Conservation (phyloP, 257 asterid species). For the Fraxinus cuspidata region DNA sequence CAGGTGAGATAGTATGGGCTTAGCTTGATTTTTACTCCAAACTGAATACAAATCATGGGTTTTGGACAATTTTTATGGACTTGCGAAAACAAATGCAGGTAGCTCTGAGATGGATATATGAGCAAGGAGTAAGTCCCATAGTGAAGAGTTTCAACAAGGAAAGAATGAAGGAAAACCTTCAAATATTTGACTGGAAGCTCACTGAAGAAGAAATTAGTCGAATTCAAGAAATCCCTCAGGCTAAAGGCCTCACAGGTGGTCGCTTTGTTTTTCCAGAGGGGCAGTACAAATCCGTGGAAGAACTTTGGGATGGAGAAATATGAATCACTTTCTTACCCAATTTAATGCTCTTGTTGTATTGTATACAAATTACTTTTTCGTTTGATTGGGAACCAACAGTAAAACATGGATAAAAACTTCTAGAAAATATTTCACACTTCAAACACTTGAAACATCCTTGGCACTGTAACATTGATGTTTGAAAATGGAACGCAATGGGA, state of each 20-base stretch:
- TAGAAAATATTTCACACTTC: too few species aligned
- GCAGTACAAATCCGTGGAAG: constrained; percentile 40
- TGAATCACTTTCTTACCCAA: constrained; percentile 5
- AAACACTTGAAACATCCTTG: too few species aligned
- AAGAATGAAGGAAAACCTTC: constrained; percentile 40
- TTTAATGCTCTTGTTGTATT: background rate
- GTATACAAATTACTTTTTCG: background rate
- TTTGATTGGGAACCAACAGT: background rate
- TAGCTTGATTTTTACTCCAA: too few species aligned
- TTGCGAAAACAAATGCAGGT: too few species aligned
- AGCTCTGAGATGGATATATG: constrained; percentile 38
- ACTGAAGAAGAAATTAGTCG: constrained; percentile 35
- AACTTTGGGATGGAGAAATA: constrained; percentile 61
- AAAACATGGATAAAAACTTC: too few species aligned
- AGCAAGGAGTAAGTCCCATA: constrained; percentile 31
- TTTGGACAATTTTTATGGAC: background rate
- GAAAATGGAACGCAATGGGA: too few species aligned
- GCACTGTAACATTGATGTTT: too few species aligned
- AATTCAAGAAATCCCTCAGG: constrained; percentile 44
- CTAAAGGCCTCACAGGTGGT: constrained; percentile 26
- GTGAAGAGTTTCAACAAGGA: constrained; percentile 44
- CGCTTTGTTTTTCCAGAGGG: constrained; percentile 36
- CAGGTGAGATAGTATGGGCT: constrained; percentile 38
- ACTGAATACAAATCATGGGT: background rate
- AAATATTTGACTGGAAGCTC: constrained; percentile 42